Conservation (phyloP, 306 rosid genomes). For the Dryas octopetala region DNA sequence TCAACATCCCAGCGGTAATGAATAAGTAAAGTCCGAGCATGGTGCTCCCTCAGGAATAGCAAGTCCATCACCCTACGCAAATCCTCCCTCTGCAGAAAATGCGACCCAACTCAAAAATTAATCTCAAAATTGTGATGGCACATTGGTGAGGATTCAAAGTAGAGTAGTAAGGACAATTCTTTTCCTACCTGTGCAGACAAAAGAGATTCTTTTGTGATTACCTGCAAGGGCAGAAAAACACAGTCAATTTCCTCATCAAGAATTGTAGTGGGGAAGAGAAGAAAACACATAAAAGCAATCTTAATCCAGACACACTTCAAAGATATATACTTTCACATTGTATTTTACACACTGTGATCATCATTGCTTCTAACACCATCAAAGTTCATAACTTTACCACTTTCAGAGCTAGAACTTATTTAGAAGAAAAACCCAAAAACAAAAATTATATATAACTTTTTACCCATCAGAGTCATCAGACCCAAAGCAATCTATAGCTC, state of each 20-base stretch:
- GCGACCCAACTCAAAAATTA: slow-evolving; percentile 16
- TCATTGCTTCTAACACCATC: neutral
- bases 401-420: neutral
- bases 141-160: neutral
- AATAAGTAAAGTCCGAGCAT: slow-evolving; percentile 88
- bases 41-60: slow-evolving; percentile 70
- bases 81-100: slow-evolving; percentile 66
- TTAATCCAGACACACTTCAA: neutral
- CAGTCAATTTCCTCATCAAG: slow-evolving; percentile 3
- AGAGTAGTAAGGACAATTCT: neutral
- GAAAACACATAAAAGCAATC: slow-evolving; percentile 3
- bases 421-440: neutral
- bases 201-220: slow-evolving; percentile 73
- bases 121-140: neutral
- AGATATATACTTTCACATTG: neutral
- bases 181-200: slow-evolving; percentile 74
- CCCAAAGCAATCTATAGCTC: too few relatives aligned
- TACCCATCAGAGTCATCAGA: too few relatives aligned
- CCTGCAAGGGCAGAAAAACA: slow-evolving; percentile 45
- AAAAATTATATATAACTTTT: neutral
- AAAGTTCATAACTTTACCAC: neutral
- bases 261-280: neutral
- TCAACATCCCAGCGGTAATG: slow-evolving; percentile 89
- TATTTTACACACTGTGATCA: neutral
- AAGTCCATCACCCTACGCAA: slow-evolving; percentile 80